These are phyloP conservation scores for Trypanosoma congolense DNA, from an alignment of 208 protist species.

Conservation along the genomic window DNA sequence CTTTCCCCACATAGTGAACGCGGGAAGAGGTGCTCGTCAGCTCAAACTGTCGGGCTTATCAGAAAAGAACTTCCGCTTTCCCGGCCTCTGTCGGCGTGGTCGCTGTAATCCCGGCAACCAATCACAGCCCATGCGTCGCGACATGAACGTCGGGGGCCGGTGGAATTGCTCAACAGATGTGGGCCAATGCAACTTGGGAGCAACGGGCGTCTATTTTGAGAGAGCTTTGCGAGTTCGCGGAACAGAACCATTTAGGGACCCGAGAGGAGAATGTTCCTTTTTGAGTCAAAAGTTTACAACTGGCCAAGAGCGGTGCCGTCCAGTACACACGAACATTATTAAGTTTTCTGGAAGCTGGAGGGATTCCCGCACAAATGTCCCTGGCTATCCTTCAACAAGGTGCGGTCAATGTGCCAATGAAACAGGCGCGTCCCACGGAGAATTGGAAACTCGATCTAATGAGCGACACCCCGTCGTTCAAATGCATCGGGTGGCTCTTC, in stretches of 20 bases:
- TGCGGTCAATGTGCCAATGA: background rate
- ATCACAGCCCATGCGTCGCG: slow-evolving; percentile 1
- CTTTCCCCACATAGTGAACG: no score
- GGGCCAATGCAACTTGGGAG: slow-evolving; percentile 6
- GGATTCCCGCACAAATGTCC: slow-evolving; percentile 1
- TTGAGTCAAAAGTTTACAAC: slow-evolving; percentile 9
- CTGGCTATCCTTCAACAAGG: background rate
- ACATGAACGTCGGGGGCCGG: slow-evolving; percentile 4
- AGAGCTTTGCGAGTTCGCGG: slow-evolving; percentile 1
- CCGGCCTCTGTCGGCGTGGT: no score
- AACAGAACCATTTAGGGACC: background rate
- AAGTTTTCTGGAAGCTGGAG: background rate
- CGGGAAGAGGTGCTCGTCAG: no score
- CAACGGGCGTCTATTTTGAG: slow-evolving; percentile 3
- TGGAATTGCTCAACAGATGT: slow-evolving; percentile 1
- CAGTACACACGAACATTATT: slow-evolving; percentile 8
- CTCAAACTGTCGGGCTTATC: no score
- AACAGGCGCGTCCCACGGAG: slow-evolving; percentile 9
- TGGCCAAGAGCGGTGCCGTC: slow-evolving; percentile 9
- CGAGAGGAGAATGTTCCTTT: slow-evolving; percentile 9
- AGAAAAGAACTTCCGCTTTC: no score
- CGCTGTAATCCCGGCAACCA: background rate
- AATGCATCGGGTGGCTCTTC: slow-evolving; percentile 4
- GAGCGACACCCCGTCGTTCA: background rate
- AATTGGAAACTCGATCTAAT: slow-evolving; percentile 3